phyloP scores from a whole-genome alignment of 805 yeast species.

The Candida insectalens region DNA sequence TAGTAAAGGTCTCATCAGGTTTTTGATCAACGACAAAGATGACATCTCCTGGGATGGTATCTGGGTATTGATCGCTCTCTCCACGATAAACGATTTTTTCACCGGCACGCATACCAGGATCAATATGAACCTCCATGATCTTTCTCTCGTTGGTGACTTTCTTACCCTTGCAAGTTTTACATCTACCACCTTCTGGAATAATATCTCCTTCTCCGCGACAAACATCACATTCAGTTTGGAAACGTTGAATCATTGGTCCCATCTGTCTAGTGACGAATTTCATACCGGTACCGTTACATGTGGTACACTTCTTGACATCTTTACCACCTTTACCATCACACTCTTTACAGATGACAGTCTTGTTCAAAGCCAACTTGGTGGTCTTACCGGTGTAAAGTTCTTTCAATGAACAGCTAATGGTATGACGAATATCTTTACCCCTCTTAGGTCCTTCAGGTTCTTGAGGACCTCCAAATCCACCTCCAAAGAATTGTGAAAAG shows the following conservation, averaged over 20 bases:
- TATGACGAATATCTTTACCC: conserved; percentile 88
- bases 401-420: conserved; percentile 77
- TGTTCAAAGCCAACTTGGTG: conserved; percentile 87
- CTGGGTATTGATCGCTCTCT: conserved; percentile 97
- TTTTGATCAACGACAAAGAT: conserved; percentile 85
- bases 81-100: conserved; percentile 86
- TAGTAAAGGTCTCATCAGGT: conserved; percentile 71
- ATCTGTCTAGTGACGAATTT: conserved; percentile 91
- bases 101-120: conserved; percentile 95
- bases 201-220: conserved; percentile 92
- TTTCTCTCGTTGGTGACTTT: conserved; percentile 83
- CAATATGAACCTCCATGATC: conserved; percentile 87
- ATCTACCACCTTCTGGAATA: conserved; percentile 77
- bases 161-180: conserved; percentile 82
- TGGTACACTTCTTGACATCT: conserved; percentile 75
- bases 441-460: conserved; percentile 76
- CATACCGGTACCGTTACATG: conserved; percentile 89
- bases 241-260: conserved; percentile 99
- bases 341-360: conserved; percentile 75
- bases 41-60: conserved; percentile 93
- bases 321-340: conserved; percentile 98
- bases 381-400: conserved; percentile 92
- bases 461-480: conserved; percentile 41
- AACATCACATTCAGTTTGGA: conserved; percentile 86
- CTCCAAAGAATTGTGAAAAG: conserved; percentile 52